Percentiles rank a stretch among this genome's conserved stretches.
These are phyloP conservation scores for Eudorina sp. DNA, from an alignment of 139 green algal genomes.

Conservation along the genomic window DNA sequence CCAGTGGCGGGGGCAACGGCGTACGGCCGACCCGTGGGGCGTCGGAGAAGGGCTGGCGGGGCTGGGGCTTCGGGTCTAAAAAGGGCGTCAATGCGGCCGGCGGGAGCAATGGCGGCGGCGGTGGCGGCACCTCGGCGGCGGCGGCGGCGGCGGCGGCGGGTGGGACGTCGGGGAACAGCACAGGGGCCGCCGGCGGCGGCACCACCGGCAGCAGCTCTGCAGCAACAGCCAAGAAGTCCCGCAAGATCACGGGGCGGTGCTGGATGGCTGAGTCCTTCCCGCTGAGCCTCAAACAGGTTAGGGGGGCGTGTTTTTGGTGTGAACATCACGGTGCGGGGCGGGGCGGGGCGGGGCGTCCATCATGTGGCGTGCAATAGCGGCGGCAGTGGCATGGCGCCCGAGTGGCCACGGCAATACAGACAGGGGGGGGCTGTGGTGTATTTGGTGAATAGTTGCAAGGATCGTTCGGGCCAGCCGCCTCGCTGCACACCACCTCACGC, in stretches of 20 bases:
- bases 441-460: too few species aligned
- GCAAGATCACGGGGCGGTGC: slow-evolving; percentile 64
- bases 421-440: too few species aligned
- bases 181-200: background rate
- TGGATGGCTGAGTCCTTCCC: slow-evolving; percentile 83
- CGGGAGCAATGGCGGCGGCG: background rate
- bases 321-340: too few species aligned
- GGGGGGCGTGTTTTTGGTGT: too few species aligned
- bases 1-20: background rate
- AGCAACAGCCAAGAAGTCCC: slow-evolving; percentile 4
- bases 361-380: too few species aligned
- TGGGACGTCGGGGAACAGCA: background rate
- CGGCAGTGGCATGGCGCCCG: too few species aligned
- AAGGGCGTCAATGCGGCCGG: background rate
- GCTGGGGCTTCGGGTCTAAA: slow-evolving; percentile 2
- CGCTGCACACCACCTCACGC: too few species aligned
- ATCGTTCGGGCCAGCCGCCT: too few species aligned
- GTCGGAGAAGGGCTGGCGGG: background rate
- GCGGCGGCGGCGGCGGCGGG: background rate
- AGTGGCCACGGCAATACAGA: too few species aligned
- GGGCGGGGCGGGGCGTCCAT: too few species aligned
- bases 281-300: slow-evolving; percentile 67
- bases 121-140: background rate
- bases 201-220: background rate
- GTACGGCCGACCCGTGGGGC: background rate